Base-by-base conservation (phyloP, 2,329 filamentous ascomycete genomes). In the Sporothrix protearum region DNA sequence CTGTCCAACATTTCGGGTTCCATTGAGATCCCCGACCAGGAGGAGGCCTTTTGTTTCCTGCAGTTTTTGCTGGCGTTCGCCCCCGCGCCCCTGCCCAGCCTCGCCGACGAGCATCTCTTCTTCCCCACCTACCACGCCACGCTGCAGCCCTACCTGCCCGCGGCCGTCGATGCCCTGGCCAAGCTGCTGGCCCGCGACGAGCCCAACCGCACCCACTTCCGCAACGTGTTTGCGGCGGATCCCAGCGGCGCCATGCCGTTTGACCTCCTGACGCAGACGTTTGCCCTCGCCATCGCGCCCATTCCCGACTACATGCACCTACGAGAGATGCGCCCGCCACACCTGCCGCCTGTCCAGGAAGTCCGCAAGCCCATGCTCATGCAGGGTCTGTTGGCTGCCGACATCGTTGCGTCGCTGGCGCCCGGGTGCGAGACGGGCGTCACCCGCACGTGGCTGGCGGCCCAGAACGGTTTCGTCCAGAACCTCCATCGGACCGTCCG, bases 101-200 rank as follows among this genome's bases (percentile, higher is more conserved):
- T 83, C 42, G 77, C 81, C 1, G 83, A 87, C 49, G 85, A 86
- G 33, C 83, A 84, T 73, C 83, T 97, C 53, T 90, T 91, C 77
- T 97, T 98, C 80, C 85, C 93, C 0, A 82, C 89, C 3, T 98
- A 95, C 79, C 91, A 94, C 70, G 93, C 96, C 0, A 84, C 87
- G 10, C 82, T 94, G 39, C 95, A 99, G 79, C 90, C 91, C 55
- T 98, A 98, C 79, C 88, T 97, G 0, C 94, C 95, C 2, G 89
- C 93, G 49, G 96, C 96, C 0, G 88, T 98, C 22, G 96, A 99
- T 79, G 91, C 92, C 64, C 83, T 98, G 33, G 95, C 96, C 1
- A 98, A 98, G 80, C 84, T 99, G 2, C 85, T 99, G 33, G 95
- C 96, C 3, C 88, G 94, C 68, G 96, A 98, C 78, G 95, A 98